phyloP scores from a whole-genome alignment of 495 filamentous ascomycete genomes.

The Melanomma pulvis-pyrius region DNA sequence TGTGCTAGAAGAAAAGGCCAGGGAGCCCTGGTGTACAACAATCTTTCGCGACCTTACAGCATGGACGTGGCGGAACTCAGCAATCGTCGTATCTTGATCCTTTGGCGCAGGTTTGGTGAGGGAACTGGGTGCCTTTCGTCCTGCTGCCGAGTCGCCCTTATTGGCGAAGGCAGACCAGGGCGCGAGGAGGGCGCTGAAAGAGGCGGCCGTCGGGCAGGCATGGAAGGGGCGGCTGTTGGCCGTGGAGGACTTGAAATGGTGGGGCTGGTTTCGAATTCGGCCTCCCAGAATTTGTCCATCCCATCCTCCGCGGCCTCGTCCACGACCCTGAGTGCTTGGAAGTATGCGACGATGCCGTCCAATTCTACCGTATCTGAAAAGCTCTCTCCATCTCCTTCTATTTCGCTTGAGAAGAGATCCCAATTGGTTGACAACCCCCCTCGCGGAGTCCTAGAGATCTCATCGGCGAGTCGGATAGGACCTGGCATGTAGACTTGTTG shows the following conservation, averaged over 20 bases:
- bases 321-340: conserved; percentile 10
- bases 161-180: neutral
- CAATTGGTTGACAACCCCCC: conserved; percentile 17
- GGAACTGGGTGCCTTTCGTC: conserved; percentile 1
- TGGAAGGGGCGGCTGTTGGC: neutral
- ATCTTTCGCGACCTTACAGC: neutral
- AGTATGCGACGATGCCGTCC: conserved; percentile 22
- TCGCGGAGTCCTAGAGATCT: neutral
- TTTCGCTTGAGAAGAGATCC: conserved; percentile 11
- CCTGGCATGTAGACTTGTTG: conserved; percentile 19
- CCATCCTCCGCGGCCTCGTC: conserved; percentile 8
- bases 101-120: neutral
- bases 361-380: conserved; percentile 21
- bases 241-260: conserved; percentile 1
- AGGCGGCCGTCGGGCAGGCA: conserved; percentile 2
- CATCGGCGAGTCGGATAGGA: conserved; percentile 20
- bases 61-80: conserved; percentile 16
- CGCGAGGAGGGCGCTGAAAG: neutral
- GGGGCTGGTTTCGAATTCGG: neutral
- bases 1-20: neutral
- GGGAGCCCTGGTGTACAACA: neutral
- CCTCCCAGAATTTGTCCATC: conserved; percentile 30
- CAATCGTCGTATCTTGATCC: conserved; percentile 14
- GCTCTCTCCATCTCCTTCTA: neutral
- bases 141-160: neutral